Evolutionary conservation across 805 yeast species (phyloP).

Genomic region (Candida nitratophila): DNA sequence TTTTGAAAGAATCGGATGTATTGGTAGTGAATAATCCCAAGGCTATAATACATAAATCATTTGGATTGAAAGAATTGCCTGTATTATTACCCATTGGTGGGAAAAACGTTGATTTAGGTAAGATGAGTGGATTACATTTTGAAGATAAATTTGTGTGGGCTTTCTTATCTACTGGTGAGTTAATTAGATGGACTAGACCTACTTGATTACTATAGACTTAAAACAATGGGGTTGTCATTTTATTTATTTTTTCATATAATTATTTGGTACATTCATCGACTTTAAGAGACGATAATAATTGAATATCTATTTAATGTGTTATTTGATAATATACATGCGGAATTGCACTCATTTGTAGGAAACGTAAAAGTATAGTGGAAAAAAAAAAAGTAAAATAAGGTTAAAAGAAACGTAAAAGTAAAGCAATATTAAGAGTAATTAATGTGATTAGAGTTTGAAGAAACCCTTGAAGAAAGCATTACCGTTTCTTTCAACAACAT

Average conservation of each 20-base stretch:
- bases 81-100: constrained; percentile 27
- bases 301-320: no score
- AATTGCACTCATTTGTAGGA: no score
- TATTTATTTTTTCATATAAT: no score
- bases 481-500: constrained; percentile 37
- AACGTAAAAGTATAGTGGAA: no score
- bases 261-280: no score
- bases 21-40: background rate
- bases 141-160: constrained; percentile 29
- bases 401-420: background rate
- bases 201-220: no score
- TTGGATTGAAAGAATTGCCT: constrained; percentile 20
- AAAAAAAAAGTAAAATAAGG: background rate
- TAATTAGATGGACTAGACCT: constrained; percentile 32
- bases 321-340: no score
- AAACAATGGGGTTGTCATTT: no score
- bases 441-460: background rate
- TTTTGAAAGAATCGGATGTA: background rate
- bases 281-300: no score
- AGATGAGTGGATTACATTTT: constrained; percentile 25
- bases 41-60: constrained; percentile 18
- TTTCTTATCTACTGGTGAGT: constrained; percentile 29
- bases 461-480: constrained; percentile 14
- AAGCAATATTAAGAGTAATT: background rate
- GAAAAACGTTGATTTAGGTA: constrained; percentile 25